Evolutionary conservation across 495 filamentous ascomycete species (phyloP).

Genomic region (Clohesyomyces aquaticus): DNA sequence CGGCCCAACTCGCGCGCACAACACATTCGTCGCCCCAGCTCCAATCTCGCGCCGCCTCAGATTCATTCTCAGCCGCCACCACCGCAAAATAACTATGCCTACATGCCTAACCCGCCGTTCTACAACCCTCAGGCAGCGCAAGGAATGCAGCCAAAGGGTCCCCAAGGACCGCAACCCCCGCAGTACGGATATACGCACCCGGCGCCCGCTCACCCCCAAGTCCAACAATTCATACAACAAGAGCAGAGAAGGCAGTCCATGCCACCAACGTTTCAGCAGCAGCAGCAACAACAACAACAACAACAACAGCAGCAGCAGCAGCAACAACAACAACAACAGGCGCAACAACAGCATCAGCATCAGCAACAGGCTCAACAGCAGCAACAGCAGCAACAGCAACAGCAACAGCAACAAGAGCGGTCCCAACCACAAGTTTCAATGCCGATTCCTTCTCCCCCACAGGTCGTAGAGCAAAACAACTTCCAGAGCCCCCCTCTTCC

Average conservation of each 20-base stretch:
- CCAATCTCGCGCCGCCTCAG: slow-evolving; percentile 69
- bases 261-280: slow-evolving; percentile 60
- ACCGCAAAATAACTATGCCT: slow-evolving; percentile 75
- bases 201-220: slow-evolving; percentile 45
- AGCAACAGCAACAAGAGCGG: slow-evolving; percentile 65
- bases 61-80: slow-evolving; percentile 64
- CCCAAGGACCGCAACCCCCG: slow-evolving; percentile 46
- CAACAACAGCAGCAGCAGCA: slow-evolving; percentile 63
- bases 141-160: slow-evolving; percentile 44
- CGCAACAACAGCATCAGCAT: slow-evolving; percentile 58
- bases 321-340: slow-evolving; percentile 55
- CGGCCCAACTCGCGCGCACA: slow-evolving; percentile 82
- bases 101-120: slow-evolving; percentile 82
- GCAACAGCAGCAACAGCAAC: slow-evolving; percentile 50
- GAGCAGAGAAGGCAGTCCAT: slow-evolving; percentile 52
- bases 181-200: slow-evolving; percentile 43
- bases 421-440: slow-evolving; percentile 56
- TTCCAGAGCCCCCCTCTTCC: slow-evolving; percentile 52
- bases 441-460: slow-evolving; percentile 50
- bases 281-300: slow-evolving; percentile 56
- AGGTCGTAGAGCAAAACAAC: slow-evolving; percentile 54
- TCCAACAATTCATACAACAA: slow-evolving; percentile 44
- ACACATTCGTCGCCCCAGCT: slow-evolving; percentile 74
- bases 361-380: slow-evolving; percentile 53
- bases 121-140: slow-evolving; percentile 72